Conservation (phyloP, 805 yeast genomes). For the Yarrowia osloensis region DNA sequence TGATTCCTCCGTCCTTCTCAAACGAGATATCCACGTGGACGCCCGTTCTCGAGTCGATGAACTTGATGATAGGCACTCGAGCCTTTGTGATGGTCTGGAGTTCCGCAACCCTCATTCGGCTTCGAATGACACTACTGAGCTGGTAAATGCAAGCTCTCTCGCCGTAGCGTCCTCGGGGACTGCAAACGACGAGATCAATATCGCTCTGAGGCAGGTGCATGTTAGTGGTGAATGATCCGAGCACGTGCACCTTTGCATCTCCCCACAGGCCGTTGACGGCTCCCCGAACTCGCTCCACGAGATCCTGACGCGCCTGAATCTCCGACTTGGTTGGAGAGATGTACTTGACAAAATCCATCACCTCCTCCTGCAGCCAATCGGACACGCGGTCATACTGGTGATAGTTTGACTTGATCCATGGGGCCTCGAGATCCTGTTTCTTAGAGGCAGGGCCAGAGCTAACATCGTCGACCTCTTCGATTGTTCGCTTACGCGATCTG, state of each 20-base stretch:
- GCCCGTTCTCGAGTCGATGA: conserved; percentile 68
- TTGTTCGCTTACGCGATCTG: conserved; percentile 8
- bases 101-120: conserved; percentile 60
- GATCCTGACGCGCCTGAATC: conserved; percentile 62
- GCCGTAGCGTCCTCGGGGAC: conserved; percentile 56
- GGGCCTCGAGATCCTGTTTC: conserved; percentile 46
- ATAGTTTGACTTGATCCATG: conserved; percentile 81
- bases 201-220: conserved; percentile 92
- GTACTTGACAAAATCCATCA: conserved; percentile 78
- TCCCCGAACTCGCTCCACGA: conserved; percentile 60
- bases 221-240: conserved; percentile 94
- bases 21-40: conserved; percentile 89
- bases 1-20: conserved; percentile 78
- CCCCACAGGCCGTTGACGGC: conserved; percentile 67
- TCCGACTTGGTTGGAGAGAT: conserved; percentile 82
- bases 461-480: conserved; percentile 17
- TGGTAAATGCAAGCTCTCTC: conserved; percentile 68
- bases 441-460: conserved; percentile 4
- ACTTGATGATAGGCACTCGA: conserved; percentile 91
- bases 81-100: conserved; percentile 88
- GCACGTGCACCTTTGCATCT: conserved; percentile 75
- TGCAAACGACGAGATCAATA: conserved; percentile 86
- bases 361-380: conserved; percentile 85
- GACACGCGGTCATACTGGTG: conserved; percentile 74
- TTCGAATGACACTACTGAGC: conserved; percentile 68